Base-by-base conservation (phyloP, 176 grass and related monocot genomes). In the Musa acuminata region DNA sequence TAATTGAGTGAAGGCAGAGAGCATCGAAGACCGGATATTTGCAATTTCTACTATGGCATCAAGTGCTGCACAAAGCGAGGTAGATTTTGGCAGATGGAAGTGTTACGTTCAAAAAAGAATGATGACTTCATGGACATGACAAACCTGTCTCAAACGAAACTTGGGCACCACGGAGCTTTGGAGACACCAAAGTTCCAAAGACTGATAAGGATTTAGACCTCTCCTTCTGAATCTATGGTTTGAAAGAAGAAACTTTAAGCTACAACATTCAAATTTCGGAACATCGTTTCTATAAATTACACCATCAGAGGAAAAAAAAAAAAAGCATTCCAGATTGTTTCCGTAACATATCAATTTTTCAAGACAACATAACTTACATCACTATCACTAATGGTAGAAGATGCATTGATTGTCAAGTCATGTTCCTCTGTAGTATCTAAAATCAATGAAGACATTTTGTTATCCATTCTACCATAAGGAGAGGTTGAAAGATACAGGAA, bases 111-210 rank as follows among this genome's bases (percentile, higher is more conserved):
- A 0, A 24, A n/a, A 13, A n/a, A 27, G 11, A 57, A 14, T 13
- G 25, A 27, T 8, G 12, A 55, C 8, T 27, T 48, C 52, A 9
- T 72, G 66, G 51, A 87, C 80, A 9, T 73, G 24, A 2, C 50
- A 20, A 80, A 93, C 94, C 94, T 91, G 84, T 89, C 77, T 98
- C 88, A 64, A 98, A 98, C 72, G 94, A 98, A 83, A 84, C 71
- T 82, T 98, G 94, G 13, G 94, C 59, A 19, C 86, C 74, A 50
- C 84, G 84, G 54, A 98, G 86, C 78, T 93, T 98, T 55, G 90
- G 90, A 63, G 88, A 91, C 27, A 98, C 82, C 77, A 98, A 55
- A 67, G 82, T 81, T 73, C 90, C 94, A 35, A 93, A 98, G 11
- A 91, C 49, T 11, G 90, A 85, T 66, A 91, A 77, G 72, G 90